Base-by-base conservation (phyloP, 1,284 basidiomycete genomes). In the Trametes pubescens region DNA sequence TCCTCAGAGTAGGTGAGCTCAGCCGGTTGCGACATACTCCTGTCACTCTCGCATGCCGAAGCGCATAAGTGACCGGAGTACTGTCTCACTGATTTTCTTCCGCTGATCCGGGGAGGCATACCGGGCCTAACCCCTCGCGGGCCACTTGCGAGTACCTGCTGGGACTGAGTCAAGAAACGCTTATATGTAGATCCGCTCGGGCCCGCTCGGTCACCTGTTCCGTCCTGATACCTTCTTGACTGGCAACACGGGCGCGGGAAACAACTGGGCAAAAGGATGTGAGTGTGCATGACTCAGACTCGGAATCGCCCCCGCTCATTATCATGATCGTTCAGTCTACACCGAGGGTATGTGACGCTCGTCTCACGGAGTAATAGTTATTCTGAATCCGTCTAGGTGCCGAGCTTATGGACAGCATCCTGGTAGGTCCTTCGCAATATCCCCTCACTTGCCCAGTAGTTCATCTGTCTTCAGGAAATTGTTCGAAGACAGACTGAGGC, bases 211-310 rank as follows among this genome's bases (percentile, higher is more conserved):
- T 4, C 69, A 74, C 9, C 83, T 98, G 26, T 98, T 95, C 81
- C 86, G 91, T 61, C 96, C 96, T 13, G 95, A 97, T 76, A 96
- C 95, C 4, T 97, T 88, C 75, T 79, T 97, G 61, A 85, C 87
- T 58, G 86, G 88, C 1, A 81, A 87, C 38, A 81, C 82, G 49
- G 92, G 96, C 65, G 96, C 96, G 18, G 95, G 94, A 34, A 98
- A 97, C 76, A 97, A 96, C 73, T 96, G 93, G 90, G 93, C 94
- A 43, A 96, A 96, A 81, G 92, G 91, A 82, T 92, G 90, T 92
- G 70, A 78, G 90, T 86, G 10, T 49, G 29, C 46, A 57, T 58
- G 7, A 56, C 49, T 6, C 40, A 11, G 46, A 46, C 6, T 48
- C 24, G 47, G 47, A 48, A 43, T 40, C 51, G 14, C 37, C 34